These are phyloP conservation scores for Pythium rhizo-oryzae DNA, from an alignment of 352 stramenopile genomes.

Conservation along the genomic window DNA sequence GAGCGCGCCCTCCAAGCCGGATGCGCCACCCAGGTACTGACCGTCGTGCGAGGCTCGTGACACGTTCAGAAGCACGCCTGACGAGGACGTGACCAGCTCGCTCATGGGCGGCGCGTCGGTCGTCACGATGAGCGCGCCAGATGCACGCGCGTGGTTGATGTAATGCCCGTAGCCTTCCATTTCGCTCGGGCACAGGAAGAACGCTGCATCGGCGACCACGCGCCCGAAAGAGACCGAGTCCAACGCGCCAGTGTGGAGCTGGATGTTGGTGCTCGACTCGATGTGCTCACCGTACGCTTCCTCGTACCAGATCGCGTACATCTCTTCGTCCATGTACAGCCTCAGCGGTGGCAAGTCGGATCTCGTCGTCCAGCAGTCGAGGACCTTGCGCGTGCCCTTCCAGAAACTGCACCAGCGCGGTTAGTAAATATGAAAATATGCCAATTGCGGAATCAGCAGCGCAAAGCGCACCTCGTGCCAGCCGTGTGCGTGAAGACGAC, in stretches of 20 bases:
- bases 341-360: slow-evolving; percentile 52
- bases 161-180: slow-evolving; percentile 74
- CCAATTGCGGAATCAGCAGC: too few relatives aligned
- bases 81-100: slow-evolving; percentile 51
- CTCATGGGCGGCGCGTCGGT: slow-evolving; percentile 66
- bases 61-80: slow-evolving; percentile 42
- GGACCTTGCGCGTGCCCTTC: slow-evolving; percentile 50
- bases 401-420: slow-evolving; percentile 32
- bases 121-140: slow-evolving; percentile 46
- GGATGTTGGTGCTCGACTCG: slow-evolving; percentile 18
- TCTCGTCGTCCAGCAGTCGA: slow-evolving; percentile 57
- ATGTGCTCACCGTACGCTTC: neutral
- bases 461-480: slow-evolving; percentile 37
- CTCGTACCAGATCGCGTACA: slow-evolving; percentile 30
- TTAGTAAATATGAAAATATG: too few relatives aligned
- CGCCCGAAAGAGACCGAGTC: slow-evolving; percentile 43
- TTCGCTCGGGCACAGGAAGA: slow-evolving; percentile 63
- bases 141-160: slow-evolving; percentile 68
- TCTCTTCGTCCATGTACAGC: slow-evolving; percentile 52
- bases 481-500: slow-evolving; percentile 52
- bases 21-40: slow-evolving; percentile 47
- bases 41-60: slow-evolving; percentile 20
- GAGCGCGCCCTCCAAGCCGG: slow-evolving; percentile 35
- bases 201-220: slow-evolving; percentile 50
- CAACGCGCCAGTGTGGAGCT: slow-evolving; percentile 42